Evolutionary conservation across 2,329 filamentous ascomycete genomes (phyloP).

Genomic region (Acephala macrosclerotiorum): DNA sequence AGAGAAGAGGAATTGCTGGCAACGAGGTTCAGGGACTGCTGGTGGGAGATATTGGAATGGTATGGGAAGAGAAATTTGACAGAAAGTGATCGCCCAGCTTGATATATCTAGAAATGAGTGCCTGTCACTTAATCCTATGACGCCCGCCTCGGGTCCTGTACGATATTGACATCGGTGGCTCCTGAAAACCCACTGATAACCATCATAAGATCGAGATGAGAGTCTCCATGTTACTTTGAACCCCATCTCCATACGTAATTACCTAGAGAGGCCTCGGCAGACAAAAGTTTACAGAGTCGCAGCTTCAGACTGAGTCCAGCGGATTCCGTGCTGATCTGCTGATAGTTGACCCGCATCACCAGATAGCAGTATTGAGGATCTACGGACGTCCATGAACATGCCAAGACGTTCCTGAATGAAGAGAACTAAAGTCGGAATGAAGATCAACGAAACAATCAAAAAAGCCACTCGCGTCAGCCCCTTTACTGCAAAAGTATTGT

Average conservation of each 20-base stretch:
- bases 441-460: neutral
- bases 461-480: constrained; percentile 1
- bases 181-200: neutral
- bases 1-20: neutral
- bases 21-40: neutral
- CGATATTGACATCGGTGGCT: neutral
- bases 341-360: neutral
- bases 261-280: neutral
- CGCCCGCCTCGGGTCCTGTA: neutral
- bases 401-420: neutral
- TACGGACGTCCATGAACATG: neutral
- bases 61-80: too few species aligned
- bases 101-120: too few species aligned
- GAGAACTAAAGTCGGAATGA: neutral
- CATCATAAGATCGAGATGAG: neutral
- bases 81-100: too few species aligned
- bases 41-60: neutral
- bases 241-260: neutral
- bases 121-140: neutral
- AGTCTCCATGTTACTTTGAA: neutral
- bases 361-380: neutral
- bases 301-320: neutral
- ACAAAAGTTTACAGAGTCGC: neutral
- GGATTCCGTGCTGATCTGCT: neutral
- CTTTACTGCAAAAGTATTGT: neutral